Evolutionary conservation across 179 eudicot genomes (phyloP), one percentile per base, ranked within the genome.

Genomic region (Beta corolliflora): DNA sequence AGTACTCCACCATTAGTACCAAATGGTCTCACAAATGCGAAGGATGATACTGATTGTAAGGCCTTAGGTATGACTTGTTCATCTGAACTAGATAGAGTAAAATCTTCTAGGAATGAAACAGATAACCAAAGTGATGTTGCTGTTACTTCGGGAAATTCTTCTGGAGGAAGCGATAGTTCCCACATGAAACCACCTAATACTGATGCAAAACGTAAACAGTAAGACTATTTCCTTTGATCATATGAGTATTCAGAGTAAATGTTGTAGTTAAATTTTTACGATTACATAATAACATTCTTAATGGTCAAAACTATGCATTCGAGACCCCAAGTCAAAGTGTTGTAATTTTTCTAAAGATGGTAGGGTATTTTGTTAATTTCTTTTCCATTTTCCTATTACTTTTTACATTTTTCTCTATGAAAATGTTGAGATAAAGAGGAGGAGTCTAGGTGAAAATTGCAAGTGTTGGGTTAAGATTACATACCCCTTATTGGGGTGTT

Each of bases 141-240:
- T 59, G 64, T 79, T 58, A 77, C 67, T 59, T 79, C 54, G 4
- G 88, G 88, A 54, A 80, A 71, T 69, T 81, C 91, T 52, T 55
- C 79, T 54, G 86, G 83, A 65, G 87, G 84, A 80, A 75, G 77
- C 45, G 88, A 86, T 31, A 59, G 54, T 21, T 73, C 85, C 6
- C 88, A 83, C 61, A 70, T 53, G 72, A 89, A 85, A 84, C 88
- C 81, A 58, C 75, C 83, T 23, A 89, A 90, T 84, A 69, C 87
- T 59, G 94, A 92, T 68, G 84, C 87, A 50, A 92, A 93, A 81
- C 94, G 91, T 15, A 92, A 91, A 83, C 94, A 92, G 98, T 93
- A 93, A 72, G 90, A 53, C 13, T 55, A 52, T 67, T 50, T 12
- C 83, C 80, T 31, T 31, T 75, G 25, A 69, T 64, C 29, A 25